Conservation (phyloP, 495 filamentous ascomycete species). For the Penicillium odoratum region DNA sequence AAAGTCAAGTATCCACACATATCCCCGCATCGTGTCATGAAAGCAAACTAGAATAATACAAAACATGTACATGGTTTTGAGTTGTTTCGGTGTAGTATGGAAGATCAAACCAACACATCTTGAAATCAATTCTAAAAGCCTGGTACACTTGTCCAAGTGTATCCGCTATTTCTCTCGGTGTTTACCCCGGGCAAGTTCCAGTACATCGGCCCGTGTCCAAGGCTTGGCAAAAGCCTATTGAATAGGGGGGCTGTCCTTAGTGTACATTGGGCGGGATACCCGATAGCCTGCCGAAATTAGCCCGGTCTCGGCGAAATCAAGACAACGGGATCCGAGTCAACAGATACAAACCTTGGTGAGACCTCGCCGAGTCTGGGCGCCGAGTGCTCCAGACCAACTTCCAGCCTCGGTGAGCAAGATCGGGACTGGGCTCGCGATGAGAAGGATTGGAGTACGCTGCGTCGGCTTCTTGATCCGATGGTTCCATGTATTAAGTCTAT, state of each 20-base stretch:
- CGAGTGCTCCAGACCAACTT: background rate
- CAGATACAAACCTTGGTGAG: background rate
- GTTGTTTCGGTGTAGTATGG: too few relatives aligned
- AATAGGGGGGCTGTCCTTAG: constrained; percentile 23
- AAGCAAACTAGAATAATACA: too few relatives aligned
- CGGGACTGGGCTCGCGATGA: background rate
- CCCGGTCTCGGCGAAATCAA: constrained; percentile 15
- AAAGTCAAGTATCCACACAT: background rate
- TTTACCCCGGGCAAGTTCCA: background rate
- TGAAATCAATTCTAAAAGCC: too few relatives aligned
- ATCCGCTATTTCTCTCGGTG: too few relatives aligned
- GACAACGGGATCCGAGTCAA: background rate
- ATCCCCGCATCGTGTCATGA: background rate
- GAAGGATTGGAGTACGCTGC: background rate
- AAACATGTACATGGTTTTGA: too few relatives aligned
- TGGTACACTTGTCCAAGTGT: too few relatives aligned
- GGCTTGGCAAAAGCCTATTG: constrained; percentile 11
- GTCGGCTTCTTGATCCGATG: background rate
- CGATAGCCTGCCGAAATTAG: constrained; percentile 20
- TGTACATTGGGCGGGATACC: constrained; percentile 20
- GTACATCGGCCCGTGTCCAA: constrained; percentile 15
- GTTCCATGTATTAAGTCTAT: constrained; percentile 11
- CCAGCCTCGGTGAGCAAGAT: background rate
- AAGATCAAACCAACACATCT: too few relatives aligned
- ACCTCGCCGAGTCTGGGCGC: background rate